A percentile compares a stretch with the other conserved stretches of the same genome.
phyloP scores from a whole-genome alignment of 345 rosid genomes.

The Brassica rapa region DNA sequence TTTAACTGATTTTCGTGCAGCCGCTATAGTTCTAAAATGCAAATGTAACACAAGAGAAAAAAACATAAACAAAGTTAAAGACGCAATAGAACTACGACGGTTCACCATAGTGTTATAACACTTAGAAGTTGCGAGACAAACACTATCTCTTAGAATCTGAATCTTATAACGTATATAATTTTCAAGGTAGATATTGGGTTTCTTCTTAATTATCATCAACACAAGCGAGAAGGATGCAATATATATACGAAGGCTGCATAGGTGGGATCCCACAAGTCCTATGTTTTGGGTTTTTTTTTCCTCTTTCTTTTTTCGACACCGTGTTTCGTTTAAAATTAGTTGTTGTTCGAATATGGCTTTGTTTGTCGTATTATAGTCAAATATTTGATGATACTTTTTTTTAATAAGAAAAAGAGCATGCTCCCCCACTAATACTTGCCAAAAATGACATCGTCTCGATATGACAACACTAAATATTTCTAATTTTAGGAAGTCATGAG shows the following conservation, averaged over 20 bases:
- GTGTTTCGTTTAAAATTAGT: conserved; percentile 9
- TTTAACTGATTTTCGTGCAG: conserved; percentile 10
- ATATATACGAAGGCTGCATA: conserved; percentile 23
- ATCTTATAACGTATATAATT: not conserved
- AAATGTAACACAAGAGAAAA: conserved; percentile 30
- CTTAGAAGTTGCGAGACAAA: not conserved
- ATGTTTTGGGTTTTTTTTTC: conserved; percentile 1
- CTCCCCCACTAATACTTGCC: conserved; percentile 24
- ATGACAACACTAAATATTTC: conserved; percentile 28
- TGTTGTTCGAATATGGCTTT: not conserved
- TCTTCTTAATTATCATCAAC: not conserved
- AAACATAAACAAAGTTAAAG: conserved; percentile 1
- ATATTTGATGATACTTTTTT: conserved; percentile 18
- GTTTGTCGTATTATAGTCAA: conserved; percentile 18
- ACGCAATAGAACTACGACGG: conserved; percentile 7
- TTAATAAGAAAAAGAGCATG: conserved; percentile 17
- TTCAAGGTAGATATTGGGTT: not conserved
- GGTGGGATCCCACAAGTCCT: conserved; percentile 22
- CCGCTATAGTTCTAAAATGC: conserved; percentile 11
- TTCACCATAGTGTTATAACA: conserved; percentile 25
- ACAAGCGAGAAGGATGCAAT: conserved; percentile 4
- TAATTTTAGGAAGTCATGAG: conserved; percentile 19
- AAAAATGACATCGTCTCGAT: conserved; percentile 20
- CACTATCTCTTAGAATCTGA: conserved; percentile 1
- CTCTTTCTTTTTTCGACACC: not conserved